Base-by-base conservation (phyloP, 768 basidiomycete species). In the Rhodotorula diobovata region DNA sequence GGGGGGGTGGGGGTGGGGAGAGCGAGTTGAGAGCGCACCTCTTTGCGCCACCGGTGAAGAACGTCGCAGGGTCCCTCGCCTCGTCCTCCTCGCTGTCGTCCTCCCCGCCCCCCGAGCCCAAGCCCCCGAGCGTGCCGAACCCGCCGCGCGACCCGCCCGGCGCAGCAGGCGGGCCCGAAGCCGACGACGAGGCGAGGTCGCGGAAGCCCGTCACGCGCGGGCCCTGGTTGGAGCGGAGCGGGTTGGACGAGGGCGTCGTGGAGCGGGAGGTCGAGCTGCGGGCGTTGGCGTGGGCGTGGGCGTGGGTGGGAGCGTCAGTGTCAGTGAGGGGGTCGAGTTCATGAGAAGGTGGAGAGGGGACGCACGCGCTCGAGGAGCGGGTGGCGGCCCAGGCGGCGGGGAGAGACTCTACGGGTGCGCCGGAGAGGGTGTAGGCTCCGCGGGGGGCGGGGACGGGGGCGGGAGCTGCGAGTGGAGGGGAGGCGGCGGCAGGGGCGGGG, bases 41-140 rank as follows among this genome's bases (percentile, higher is more conserved):
- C 78, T 91, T 84, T 79, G 95, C 95, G 0, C 95, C 95, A n/a
- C 95, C 95, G 7, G 95, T 89, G 80, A 91, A 98, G 85, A 88
- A 90, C 74, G 84, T 88, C 76, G 90, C 86, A 10, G 78, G 79
- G 58, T 81, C 78, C 25, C 76, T 73, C 3, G 83, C 82, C 28
- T 85, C 84, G 46, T 84, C 83, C 10, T 81, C 82, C 54, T 84
- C 83, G 15, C 80, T 81, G 14, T 82, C 83, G 20, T 83, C 84
- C 2, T 86, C 86, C 39, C 86, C 86, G 23, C 85, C 84, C 60
- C 41, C 43, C n/a, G 55, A n/a, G 14, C 30, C 35, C 14, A 41
- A 46, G 12, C 60, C 57, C 16, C 61, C 46, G 30, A 68, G 28
- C 21, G 61, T 54, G 23, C 72, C 68, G 5, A 63, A 35, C 1